These are phyloP conservation scores for Didymosphaeria variabile DNA, from an alignment of 2,329 filamentous ascomycete species.

Conservation along the genomic window DNA sequence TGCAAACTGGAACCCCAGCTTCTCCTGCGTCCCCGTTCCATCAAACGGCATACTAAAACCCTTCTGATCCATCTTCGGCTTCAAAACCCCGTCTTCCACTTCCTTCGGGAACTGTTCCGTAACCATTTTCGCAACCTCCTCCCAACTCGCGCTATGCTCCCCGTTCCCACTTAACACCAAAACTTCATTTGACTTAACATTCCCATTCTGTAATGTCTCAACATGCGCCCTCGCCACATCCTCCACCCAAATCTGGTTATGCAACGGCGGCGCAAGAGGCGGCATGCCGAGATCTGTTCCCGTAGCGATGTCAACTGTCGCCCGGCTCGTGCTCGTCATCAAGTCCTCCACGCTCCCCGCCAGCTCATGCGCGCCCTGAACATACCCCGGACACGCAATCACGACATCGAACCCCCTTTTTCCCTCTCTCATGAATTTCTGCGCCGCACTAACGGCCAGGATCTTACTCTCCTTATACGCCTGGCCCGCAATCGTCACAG, in stretches of 20 bases:
- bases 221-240: slow-evolving; percentile 9
- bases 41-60: slow-evolving; percentile 1
- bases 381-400: slow-evolving; percentile 5
- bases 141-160: slow-evolving; percentile 5
- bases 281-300: background rate
- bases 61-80: slow-evolving; percentile 7
- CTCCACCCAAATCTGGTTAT: slow-evolving; percentile 8
- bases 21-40: slow-evolving; percentile 1
- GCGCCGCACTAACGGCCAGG: background rate
- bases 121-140: background rate
- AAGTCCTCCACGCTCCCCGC: background rate
- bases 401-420: slow-evolving; percentile 1
- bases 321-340: slow-evolving; percentile 2
- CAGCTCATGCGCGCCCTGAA: slow-evolving; percentile 4
- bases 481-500: background rate
- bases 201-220: background rate
- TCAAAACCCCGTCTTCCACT: background rate
- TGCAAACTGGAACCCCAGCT: background rate
- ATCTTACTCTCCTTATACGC: slow-evolving; percentile 5
- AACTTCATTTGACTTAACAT: background rate
- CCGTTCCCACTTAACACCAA: slow-evolving; percentile 5
- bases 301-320: slow-evolving; percentile 1
- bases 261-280: background rate
- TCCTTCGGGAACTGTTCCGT: background rate
- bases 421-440: background rate